Percentiles rank a stretch among this genome's conserved stretches.
phyloP scores from a whole-genome alignment of 73 alveolate species.

The Breviolum minutum region DNA sequence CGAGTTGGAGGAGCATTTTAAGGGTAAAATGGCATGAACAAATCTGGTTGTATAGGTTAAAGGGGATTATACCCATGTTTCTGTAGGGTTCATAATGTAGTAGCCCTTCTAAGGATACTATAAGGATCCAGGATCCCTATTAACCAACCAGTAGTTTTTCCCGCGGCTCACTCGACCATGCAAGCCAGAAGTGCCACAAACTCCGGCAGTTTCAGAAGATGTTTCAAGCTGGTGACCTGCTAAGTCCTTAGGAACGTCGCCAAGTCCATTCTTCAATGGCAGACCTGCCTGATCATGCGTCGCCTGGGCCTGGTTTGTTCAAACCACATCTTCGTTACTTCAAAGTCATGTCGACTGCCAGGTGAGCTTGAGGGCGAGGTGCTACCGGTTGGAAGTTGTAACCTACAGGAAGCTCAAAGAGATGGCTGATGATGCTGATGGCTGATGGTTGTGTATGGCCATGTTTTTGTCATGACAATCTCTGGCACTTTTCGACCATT shows the following conservation, averaged over 20 bases:
- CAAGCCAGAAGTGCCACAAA: no score
- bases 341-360: neutral
- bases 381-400: neutral
- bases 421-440: no score
- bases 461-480: no score
- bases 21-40: no score
- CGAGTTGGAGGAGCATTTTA: no score
- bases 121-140: neutral
- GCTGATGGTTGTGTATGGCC: no score
- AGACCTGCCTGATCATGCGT: constrained; percentile 59
- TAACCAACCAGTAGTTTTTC: no score
- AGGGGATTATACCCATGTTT: neutral
- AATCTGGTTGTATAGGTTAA: neutral
- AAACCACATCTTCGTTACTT: neutral
- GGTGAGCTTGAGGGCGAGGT: constrained; percentile 82
- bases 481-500: no score
- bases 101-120: no score
- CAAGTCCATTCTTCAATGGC: constrained; percentile 59
- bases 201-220: neutral
- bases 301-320: neutral
- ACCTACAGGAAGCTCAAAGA: no score
- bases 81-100: neutral
- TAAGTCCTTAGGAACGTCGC: constrained; percentile 26
- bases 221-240: neutral
- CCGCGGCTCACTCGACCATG: no score